Evolutionary conservation across 2,329 filamentous ascomycete species (phyloP).

Genomic region (Parastagonospora avenae): DNA sequence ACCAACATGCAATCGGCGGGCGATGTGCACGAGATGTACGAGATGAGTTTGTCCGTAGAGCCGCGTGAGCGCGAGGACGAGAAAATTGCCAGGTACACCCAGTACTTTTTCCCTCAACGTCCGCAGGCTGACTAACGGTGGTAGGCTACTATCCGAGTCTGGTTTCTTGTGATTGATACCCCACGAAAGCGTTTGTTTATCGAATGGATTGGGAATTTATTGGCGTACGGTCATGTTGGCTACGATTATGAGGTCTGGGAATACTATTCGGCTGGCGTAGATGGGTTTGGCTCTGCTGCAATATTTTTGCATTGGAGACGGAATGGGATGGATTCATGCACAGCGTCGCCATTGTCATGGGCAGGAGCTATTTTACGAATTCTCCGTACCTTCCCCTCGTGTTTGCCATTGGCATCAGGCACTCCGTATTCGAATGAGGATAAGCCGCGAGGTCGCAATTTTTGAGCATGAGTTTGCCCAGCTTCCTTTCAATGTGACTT

Average conservation of each 20-base stretch:
- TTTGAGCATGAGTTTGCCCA: constrained; percentile 3
- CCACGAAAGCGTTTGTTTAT: constrained; percentile 34
- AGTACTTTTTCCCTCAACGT: constrained; percentile 10
- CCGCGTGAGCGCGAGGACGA: constrained; percentile 97
- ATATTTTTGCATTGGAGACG: not conserved
- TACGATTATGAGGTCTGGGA: constrained; percentile 1
- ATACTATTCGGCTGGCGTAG: not conserved
- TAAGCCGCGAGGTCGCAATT: not conserved
- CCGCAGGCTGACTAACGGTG: constrained; percentile 16
- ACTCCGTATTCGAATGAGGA: constrained; percentile 2
- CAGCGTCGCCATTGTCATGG: not conserved
- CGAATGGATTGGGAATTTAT: not conserved
- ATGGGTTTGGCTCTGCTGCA: not conserved
- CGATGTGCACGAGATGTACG: constrained; percentile 99
- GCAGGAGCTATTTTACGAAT: not conserved
- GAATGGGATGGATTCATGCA: not conserved
- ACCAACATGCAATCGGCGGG: constrained; percentile 95
- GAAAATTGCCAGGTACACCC: constrained; percentile 91
- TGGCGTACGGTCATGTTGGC: constrained; percentile 12
- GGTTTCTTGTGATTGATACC: constrained; percentile 58
- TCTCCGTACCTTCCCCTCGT: constrained; percentile 3
- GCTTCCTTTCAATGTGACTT: constrained; percentile 4
- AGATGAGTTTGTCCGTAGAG: constrained; percentile 91
- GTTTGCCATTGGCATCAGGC: constrained; percentile 8
- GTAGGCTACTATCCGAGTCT: constrained; percentile 60